These are phyloP conservation scores for Colletotrichum tofieldiae DNA, from an alignment of 2,329 filamentous ascomycete species.

Conservation along the genomic window DNA sequence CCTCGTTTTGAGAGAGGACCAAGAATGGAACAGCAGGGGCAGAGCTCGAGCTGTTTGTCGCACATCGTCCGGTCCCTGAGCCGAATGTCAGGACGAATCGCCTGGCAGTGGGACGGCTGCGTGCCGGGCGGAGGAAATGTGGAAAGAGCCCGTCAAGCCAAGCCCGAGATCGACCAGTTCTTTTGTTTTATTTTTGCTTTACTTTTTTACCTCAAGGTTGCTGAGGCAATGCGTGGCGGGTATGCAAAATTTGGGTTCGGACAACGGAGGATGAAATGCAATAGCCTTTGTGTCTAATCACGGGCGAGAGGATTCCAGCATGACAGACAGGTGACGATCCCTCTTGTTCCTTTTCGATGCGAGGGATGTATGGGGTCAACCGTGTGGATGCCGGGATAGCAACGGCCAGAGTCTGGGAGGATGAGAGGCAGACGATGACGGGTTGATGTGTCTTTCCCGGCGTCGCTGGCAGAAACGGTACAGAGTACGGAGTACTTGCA, in stretches of 20 bases:
- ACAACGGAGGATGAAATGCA: background rate
- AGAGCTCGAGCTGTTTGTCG: constrained; percentile 38
- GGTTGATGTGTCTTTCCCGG: no score
- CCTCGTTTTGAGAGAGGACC: constrained; percentile 4
- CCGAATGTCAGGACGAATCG: constrained; percentile 38
- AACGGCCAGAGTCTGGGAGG: no score
- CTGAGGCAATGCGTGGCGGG: constrained; percentile 31
- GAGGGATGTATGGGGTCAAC: background rate
- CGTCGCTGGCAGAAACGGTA: background rate
- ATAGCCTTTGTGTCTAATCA: constrained; percentile 20
- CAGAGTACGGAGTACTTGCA: background rate
- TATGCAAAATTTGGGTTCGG: constrained; percentile 25
- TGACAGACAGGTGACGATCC: background rate
- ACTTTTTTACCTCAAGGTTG: constrained; percentile 25
- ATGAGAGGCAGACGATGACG: constrained; percentile 2
- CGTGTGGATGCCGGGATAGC: no score
- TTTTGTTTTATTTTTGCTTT: background rate
- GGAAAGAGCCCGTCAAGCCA: constrained; percentile 32
- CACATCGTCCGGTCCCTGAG: constrained; percentile 36
- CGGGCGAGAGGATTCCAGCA: background rate
- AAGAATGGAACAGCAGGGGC: constrained; percentile 2
- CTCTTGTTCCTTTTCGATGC: background rate
- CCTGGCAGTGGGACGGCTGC: constrained; percentile 38
- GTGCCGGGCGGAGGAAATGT: constrained; percentile 34
- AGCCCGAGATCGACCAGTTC: constrained; percentile 10